phyloP scores from a whole-genome alignment of 2,329 filamentous ascomycete species.

The Botrytis hyacinthi region DNA sequence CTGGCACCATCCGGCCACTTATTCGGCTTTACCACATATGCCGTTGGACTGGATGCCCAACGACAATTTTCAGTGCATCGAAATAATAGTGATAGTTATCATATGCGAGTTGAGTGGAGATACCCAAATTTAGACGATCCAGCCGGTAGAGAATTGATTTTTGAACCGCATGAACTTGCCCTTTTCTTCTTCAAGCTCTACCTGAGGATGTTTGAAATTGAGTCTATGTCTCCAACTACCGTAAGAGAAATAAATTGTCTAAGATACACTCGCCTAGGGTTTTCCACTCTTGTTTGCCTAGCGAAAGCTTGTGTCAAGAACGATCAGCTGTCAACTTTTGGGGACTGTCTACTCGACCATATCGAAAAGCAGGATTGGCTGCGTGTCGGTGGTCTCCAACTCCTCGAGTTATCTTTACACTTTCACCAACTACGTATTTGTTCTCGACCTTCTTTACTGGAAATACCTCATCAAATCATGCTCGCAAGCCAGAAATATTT shows the following conservation, averaged over 20 bases:
- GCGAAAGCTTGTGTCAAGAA: not conserved
- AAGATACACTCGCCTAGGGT: conserved; percentile 6
- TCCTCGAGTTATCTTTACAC: not conserved
- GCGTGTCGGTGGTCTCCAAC: not conserved
- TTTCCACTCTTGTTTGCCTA: not conserved
- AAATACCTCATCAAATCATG: not conserved
- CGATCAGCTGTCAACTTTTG: not conserved
- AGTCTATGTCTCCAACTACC: not conserved
- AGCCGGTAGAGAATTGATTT: not conserved
- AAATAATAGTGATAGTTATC: not conserved
- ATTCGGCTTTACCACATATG: not conserved
- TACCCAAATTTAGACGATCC: not conserved
- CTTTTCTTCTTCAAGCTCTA: conserved; percentile 6
- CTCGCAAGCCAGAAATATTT: not conserved
- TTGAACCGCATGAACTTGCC: not conserved
- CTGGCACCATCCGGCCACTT: conserved; percentile 9
- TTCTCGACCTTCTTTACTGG: too few relatives aligned
- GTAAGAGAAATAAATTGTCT: not conserved
- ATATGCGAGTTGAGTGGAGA: conserved; percentile 10
- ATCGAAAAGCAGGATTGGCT: not conserved
- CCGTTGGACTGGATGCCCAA: not conserved
- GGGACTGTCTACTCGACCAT: not conserved
- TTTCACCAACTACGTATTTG: not conserved
- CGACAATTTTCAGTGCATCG: not conserved
- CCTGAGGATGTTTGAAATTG: not conserved